A percentile compares a stretch with the other conserved stretches of the same genome.
phyloP scores from a whole-genome alignment of 768 basidiomycete genomes.

The Suillus occidentalis region DNA sequence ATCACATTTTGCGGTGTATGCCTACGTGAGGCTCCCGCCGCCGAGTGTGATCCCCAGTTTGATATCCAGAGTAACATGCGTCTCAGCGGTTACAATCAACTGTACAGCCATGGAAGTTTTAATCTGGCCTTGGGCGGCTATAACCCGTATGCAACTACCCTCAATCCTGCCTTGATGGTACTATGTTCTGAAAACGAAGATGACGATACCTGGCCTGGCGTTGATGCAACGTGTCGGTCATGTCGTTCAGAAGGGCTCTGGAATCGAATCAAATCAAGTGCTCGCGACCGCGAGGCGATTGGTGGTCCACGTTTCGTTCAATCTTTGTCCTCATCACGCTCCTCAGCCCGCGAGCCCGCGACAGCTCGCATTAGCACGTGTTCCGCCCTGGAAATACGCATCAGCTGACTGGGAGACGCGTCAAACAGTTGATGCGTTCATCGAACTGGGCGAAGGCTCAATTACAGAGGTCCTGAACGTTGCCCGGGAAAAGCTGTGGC shows the following conservation, averaged over 20 bases:
- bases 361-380: constrained; percentile 17
- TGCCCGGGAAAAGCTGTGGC: constrained; percentile 72
- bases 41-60: constrained; percentile 39
- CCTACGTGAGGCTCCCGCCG: constrained; percentile 57
- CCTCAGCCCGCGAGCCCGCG: constrained; percentile 18
- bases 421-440: constrained; percentile 66
- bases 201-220: constrained; percentile 61
- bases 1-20: constrained; percentile 68
- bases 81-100: constrained; percentile 33
- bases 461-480: constrained; percentile 59
- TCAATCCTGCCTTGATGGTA: constrained; percentile 36
- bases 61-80: constrained; percentile 32
- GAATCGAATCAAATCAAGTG: constrained; percentile 49
- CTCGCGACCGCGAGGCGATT: constrained; percentile 56
- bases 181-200: constrained; percentile 72
- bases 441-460: constrained; percentile 71
- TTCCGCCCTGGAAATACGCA: constrained; percentile 29
- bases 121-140: constrained; percentile 25
- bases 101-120: constrained; percentile 25
- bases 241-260: constrained; percentile 70
- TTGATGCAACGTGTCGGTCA: constrained; percentile 65
- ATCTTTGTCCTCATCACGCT: constrained; percentile 13
- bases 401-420: constrained; percentile 65
- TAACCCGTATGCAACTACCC: constrained; percentile 22
- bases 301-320: constrained; percentile 43